phyloP scores from a whole-genome alignment of 179 eudicot species.

The Silene noctiflora region DNA sequence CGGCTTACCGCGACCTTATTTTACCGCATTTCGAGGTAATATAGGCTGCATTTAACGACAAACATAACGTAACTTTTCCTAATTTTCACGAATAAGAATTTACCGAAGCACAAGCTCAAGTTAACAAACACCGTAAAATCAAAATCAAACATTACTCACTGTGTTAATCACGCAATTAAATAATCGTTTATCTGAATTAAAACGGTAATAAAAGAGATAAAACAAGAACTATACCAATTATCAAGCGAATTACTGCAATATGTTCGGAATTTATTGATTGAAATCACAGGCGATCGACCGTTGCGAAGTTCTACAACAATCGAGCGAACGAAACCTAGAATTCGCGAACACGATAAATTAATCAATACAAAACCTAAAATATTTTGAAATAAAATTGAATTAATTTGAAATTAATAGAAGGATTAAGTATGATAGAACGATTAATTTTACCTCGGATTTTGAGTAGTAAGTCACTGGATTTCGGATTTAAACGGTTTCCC shows the following conservation, averaged over 20 bases:
- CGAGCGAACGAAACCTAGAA: slow-evolving; percentile 36
- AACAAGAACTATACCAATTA: slow-evolving; percentile 48
- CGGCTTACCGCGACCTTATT: no score
- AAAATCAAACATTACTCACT: background rate
- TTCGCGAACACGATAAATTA: background rate
- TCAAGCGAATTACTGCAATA: slow-evolving; percentile 61
- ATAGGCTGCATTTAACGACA: background rate
- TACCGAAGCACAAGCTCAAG: background rate
- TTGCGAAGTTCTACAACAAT: slow-evolving; percentile 47
- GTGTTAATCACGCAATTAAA: background rate
- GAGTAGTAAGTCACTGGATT: slow-evolving; percentile 37
- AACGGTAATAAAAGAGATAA: background rate
- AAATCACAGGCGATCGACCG: slow-evolving; percentile 53
- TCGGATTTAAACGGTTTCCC: slow-evolving; percentile 41
- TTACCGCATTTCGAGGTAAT: background rate
- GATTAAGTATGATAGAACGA: background rate
- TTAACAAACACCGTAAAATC: background rate
- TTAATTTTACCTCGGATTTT: slow-evolving; percentile 53
- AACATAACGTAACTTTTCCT: background rate
- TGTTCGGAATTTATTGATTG: slow-evolving; percentile 63
- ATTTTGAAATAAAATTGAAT: background rate
- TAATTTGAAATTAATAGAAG: background rate
- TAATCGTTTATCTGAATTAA: background rate
- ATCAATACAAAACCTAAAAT: background rate
- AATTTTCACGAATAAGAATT: background rate